A percentile compares a stretch with the other conserved stretches of the same genome.
phyloP scores from a whole-genome alignment of 805 yeast species.

The Saturnispora dispora region DNA sequence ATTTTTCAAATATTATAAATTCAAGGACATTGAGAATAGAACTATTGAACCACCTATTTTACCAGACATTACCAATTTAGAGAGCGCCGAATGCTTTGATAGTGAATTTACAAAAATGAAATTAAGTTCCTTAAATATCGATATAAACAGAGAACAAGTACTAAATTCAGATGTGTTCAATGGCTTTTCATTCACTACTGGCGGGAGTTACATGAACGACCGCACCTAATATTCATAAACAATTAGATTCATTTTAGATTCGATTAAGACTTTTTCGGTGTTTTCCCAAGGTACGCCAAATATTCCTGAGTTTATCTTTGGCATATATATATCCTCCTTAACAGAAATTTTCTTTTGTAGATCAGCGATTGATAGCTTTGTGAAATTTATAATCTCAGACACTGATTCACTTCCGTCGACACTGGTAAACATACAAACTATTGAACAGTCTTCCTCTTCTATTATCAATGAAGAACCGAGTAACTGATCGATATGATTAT shows the following conservation, averaged over 20 bases:
- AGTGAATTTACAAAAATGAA: conserved; percentile 60
- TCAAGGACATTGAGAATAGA: conserved; percentile 47
- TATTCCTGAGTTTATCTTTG: conserved; percentile 72
- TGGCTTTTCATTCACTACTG: conserved; percentile 39
- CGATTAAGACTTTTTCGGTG: conserved; percentile 46
- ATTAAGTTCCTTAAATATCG: conserved; percentile 12
- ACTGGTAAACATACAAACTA: conserved; percentile 73
- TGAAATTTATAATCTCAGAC: conserved; percentile 39
- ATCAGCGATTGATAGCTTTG: conserved; percentile 41
- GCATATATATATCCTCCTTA: conserved; percentile 42
- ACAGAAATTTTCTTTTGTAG: conserved; percentile 31
- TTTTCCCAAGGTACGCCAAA: conserved; percentile 72
- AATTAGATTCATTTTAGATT: conserved; percentile 28
- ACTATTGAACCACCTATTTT: conserved; percentile 58
- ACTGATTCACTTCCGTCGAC: conserved; percentile 34
- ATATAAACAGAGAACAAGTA: neutral
- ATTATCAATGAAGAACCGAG: conserved; percentile 50
- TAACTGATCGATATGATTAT: conserved; percentile 24
- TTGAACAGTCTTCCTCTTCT: conserved; percentile 28
- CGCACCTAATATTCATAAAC: conserved; percentile 37
- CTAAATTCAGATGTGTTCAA: conserved; percentile 23
- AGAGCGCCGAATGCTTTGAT: conserved; percentile 72
- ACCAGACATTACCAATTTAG: conserved; percentile 69
- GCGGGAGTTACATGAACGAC: conserved; percentile 29
- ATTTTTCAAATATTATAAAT: conserved; percentile 63